phyloP scores from a whole-genome alignment of 768 basidiomycete genomes.

The Agrocybe praecox region DNA sequence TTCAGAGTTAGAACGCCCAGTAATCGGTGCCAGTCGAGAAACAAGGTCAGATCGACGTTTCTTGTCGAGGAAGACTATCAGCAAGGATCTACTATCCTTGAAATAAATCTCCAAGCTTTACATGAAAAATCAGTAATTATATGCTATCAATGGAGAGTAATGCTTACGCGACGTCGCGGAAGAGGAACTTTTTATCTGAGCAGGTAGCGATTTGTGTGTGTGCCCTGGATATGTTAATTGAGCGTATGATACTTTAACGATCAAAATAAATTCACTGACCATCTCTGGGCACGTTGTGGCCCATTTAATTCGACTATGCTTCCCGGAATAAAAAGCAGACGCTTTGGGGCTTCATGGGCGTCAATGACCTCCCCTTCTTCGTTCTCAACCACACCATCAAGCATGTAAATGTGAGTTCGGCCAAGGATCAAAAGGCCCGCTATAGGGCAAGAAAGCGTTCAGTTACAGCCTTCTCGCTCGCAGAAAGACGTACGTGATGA shows the following conservation, averaged over 20 bases:
- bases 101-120: constrained; percentile 88
- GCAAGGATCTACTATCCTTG: constrained; percentile 85
- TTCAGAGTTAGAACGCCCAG: constrained; percentile 43
- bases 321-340: constrained; percentile 82
- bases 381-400: constrained; percentile 87
- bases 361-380: constrained; percentile 90
- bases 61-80: constrained; percentile 80
- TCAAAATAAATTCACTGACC: constrained; percentile 48
- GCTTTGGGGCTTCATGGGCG: constrained; percentile 80
- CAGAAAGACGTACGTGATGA: constrained; percentile 68
- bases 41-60: constrained; percentile 63
- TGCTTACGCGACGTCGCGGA: constrained; percentile 88
- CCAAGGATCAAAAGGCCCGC: constrained; percentile 91
- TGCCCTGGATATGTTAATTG: constrained; percentile 48
- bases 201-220: constrained; percentile 78
- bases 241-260: background rate
- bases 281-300: constrained; percentile 81
- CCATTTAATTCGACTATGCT: constrained; percentile 80
- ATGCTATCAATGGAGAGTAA: background rate
- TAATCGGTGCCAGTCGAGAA: constrained; percentile 50
- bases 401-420: constrained; percentile 82
- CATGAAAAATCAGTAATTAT: background rate
- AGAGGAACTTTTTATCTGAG: constrained; percentile 84
- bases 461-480: background rate
- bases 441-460: constrained; percentile 23